Evolutionary conservation across 2,329 filamentous ascomycete species (phyloP), one percentile per base, ranked within the genome.

Genomic region (Metarhizium humberi): DNA sequence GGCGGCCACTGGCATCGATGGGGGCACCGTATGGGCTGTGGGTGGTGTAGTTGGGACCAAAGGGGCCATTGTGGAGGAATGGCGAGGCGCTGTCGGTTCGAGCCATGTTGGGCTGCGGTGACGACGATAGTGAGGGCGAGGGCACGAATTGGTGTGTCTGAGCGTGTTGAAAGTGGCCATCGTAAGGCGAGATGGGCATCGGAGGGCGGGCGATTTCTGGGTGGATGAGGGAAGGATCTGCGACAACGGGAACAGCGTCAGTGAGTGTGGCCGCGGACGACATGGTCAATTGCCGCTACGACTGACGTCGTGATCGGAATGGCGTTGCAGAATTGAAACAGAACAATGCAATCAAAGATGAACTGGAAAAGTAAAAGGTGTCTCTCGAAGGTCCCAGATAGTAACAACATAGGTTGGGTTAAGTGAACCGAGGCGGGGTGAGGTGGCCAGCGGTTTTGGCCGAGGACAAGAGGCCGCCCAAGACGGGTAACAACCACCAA

Each of bases 11-110:
- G 51, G 66, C 60, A 49, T 73, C 69, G 58, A 74, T 69, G 16
- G 79, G 73, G 1, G 76, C 71, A 40, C 72, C 70, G 67, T 77
- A 82, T 10, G 79, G 79, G 62, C 77, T 78, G 67, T 83, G 25
- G 25, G 25, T 85, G 46, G 71, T 67, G 58, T 73, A 77, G 58
- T 71, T 73, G 46, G 78, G 77, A 60, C 81, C 76, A 63, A 78
- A 84, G 59, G 71, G 67, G 47, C 75, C 72, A 59, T 73, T 76
- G 59, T 80, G 80, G 57, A 86, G 76, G 64, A 84, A 86, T 3
- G 87, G 87, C n/a, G 87, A 89, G 14, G 81, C 77, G 65, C 79
- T 84, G 58, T 77, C 79, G 55, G 74, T 76, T 63, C 82, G 75
- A 63, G 74, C 69, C 67, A 68, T 70, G 64, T 60, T 72, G 63